These are phyloP conservation scores for Pseudogymnoascus sp. DNA, from an alignment of 2,329 filamentous ascomycete species.

Conservation along the genomic window DNA sequence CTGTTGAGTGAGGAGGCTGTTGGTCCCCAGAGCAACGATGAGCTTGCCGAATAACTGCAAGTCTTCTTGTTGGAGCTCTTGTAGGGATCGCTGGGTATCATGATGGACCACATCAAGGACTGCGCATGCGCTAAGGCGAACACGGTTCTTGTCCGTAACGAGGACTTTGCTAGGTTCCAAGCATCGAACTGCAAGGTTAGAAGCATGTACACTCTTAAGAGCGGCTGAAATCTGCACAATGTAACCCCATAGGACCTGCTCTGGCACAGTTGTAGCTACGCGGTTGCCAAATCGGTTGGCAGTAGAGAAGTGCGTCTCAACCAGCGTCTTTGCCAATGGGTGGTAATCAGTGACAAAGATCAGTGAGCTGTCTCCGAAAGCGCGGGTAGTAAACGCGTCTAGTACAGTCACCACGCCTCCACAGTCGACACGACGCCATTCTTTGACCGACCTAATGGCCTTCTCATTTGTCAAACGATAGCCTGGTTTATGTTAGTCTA, in stretches of 20 bases:
- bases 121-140: conserved; percentile 80
- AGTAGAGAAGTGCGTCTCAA: conserved; percentile 63
- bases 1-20: conserved; percentile 44
- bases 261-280: conserved; percentile 42
- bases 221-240: conserved; percentile 86
- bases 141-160: conserved; percentile 79
- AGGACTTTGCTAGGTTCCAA: conserved; percentile 85
- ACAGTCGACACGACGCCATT: conserved; percentile 80
- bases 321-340: conserved; percentile 80
- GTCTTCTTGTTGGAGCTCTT: conserved; percentile 81
- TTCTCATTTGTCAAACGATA: conserved; percentile 84
- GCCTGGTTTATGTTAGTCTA: conserved; percentile 36
- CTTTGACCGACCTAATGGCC: conserved; percentile 75
- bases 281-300: conserved; percentile 31
- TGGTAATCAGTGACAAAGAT: conserved; percentile 93
- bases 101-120: conserved; percentile 84
- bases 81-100: conserved; percentile 58
- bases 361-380: conserved; percentile 89
- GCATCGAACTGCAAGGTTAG: conserved; percentile 74
- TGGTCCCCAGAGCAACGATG: conserved; percentile 73
- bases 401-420: conserved; percentile 78
- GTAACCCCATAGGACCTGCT: conserved; percentile 82
- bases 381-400: conserved; percentile 86
- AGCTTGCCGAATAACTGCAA: conserved; percentile 75
- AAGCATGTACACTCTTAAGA: conserved; percentile 74